Base-by-base conservation (phyloP, 352 stramenopile genomes). In the Saprolegnia parasitica region DNA sequence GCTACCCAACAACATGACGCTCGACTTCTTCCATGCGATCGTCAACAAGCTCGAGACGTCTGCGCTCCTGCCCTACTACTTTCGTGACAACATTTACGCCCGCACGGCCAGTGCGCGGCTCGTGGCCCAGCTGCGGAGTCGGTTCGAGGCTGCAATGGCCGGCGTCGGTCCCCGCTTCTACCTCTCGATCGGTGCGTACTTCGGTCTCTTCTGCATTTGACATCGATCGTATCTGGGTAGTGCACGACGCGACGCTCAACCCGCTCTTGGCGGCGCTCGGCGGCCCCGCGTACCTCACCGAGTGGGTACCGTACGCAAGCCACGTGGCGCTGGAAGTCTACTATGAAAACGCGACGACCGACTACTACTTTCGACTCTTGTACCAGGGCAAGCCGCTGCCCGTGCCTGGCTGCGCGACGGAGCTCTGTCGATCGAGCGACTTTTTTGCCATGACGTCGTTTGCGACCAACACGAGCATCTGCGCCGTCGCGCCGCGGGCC, bases 291-390 rank as follows among this genome's bases (percentile, higher is more conserved):
- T 70, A 52, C 42, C 63, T 70, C 42, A 70, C 42, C 13, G 63
- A 70, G 23, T 70, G 63, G 63, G 63, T 61, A 9, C 63, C 63
- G 39, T 70, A 61, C 32, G 63, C 63, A 10, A 70, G 63, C 54
- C 63, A 70, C 50, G 15, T 70, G 10, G 21, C 50, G 11, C 50
- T 70, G 35, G 63, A 70, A 61, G 1, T 70, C 10, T 70, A 70
- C 40, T 39, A 23, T 4, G 23, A 29, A 13, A 60, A 23, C 8
- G 16, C 20, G 8, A 49, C 63, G n/a, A 18, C 26, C 32, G 32
- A 39, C 20, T 40, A 47, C n/a, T 55, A 42, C 50, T 52, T 70
- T 8, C 63, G 63, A 29, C 18, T 70, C 5, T 23, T 70, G 32
- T 70, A 70, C 47, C 63, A 70, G 62, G 63, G 63, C 26, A 21